Conservation (phyloP, 192 early-diverging fungal species). For the Dimargaris cristalligena region DNA sequence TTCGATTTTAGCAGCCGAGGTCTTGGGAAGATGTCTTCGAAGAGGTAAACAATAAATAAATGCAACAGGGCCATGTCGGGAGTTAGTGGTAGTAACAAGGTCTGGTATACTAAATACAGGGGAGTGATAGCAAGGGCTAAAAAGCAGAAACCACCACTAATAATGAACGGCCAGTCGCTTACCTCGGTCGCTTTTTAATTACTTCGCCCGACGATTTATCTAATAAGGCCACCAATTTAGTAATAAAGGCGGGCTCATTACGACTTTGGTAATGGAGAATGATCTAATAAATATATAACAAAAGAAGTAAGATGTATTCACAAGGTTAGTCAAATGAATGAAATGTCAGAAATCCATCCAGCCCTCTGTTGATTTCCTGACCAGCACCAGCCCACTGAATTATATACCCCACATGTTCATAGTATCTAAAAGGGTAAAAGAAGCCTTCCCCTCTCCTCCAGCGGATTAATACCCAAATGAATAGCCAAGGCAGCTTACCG, state of each 20-base stretch:
- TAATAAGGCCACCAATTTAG: slow-evolving; percentile 55
- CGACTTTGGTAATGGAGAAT: slow-evolving; percentile 75
- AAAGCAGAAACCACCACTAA: neutral
- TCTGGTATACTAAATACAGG: neutral
- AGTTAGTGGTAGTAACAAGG: neutral
- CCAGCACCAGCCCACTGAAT: neutral
- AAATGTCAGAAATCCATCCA: too few relatives aligned
- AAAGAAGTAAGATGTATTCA: too few relatives aligned
- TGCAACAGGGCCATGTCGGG: neutral
- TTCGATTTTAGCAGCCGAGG: slow-evolving; percentile 64
- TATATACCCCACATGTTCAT: neutral
- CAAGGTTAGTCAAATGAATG: too few relatives aligned
- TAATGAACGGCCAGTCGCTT: neutral
- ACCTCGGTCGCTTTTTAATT: slow-evolving; percentile 67
- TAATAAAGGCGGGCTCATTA: slow-evolving; percentile 59
- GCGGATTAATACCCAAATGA: too few relatives aligned
- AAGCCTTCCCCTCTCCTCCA: too few relatives aligned
- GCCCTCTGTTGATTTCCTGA: neutral
- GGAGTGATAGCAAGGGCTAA: neutral
- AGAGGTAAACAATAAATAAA: neutral
- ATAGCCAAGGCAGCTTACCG: slow-evolving; percentile 36
- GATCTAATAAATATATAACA: too few relatives aligned
- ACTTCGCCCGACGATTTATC: slow-evolving; percentile 73
- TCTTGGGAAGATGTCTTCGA: slow-evolving; percentile 28
- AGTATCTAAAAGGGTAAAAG: neutral